Evolutionary conservation across 441 rosid species (phyloP).

Genomic region (Pelargonium citronellum): DNA sequence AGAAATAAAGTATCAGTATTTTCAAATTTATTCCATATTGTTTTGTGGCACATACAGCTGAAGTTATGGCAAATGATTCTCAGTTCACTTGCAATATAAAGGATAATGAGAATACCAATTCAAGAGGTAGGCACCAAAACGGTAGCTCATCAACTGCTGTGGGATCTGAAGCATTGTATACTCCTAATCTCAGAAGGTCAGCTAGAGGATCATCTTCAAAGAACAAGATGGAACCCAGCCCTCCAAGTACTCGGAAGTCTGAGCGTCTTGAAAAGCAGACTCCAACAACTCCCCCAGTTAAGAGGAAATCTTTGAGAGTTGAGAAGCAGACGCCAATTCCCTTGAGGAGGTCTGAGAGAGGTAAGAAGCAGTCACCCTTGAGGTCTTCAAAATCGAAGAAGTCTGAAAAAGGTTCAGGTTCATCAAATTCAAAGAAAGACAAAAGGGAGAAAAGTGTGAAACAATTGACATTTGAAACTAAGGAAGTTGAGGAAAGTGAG

Average conservation of each 20-base stretch:
- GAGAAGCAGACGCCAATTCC: constrained; percentile 42
- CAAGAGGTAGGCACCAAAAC: constrained; percentile 30
- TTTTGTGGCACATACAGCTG: constrained; percentile 1
- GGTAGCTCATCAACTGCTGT: constrained; percentile 32
- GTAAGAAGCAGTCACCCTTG: constrained; percentile 36
- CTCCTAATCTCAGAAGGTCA: constrained; percentile 41
- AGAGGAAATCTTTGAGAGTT: constrained; percentile 33
- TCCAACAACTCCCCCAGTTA: constrained; percentile 32
- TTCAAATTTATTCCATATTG: background rate
- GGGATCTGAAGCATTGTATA: constrained; percentile 14
- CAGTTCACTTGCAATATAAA: constrained; percentile 29
- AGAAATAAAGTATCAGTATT: background rate
- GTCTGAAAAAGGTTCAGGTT: constrained; percentile 27
- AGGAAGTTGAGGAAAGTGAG: constrained; percentile 26
- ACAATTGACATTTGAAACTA: constrained; percentile 34
- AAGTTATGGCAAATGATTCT: constrained; percentile 38
- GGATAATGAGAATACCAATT: constrained; percentile 29
- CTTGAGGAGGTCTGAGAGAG: constrained; percentile 55
- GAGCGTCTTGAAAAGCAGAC: constrained; percentile 47
- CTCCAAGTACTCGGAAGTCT: constrained; percentile 44
- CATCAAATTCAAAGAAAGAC: constrained; percentile 27
- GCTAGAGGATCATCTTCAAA: constrained; percentile 35
- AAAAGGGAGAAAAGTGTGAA: constrained; percentile 34
- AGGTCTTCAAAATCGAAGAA: constrained; percentile 38
- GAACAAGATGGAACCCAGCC: constrained; percentile 29